These are phyloP conservation scores for Suillus decipiens DNA, from an alignment of 768 basidiomycete genomes.

Conservation along the genomic window DNA sequence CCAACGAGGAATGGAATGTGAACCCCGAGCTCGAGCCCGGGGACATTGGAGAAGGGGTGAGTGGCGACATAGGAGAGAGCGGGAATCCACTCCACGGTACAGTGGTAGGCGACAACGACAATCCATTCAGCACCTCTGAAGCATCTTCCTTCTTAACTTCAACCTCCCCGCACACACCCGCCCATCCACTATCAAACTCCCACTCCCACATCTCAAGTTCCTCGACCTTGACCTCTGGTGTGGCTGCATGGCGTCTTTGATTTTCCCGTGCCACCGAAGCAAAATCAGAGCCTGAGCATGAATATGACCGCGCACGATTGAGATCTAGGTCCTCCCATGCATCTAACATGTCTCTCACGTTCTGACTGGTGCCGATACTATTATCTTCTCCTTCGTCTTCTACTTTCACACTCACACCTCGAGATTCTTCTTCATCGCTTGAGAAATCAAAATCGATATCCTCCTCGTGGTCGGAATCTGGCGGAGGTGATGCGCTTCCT, in stretches of 20 bases:
- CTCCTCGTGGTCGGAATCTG: slow-evolving; percentile 52
- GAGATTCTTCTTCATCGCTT: slow-evolving; percentile 6
- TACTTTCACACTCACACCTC: slow-evolving; percentile 17
- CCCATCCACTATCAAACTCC: slow-evolving; percentile 35
- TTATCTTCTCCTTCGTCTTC: slow-evolving; percentile 26
- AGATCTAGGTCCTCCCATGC: slow-evolving; percentile 68
- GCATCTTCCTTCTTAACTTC: slow-evolving; percentile 46
- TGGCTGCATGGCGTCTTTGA: slow-evolving; percentile 28
- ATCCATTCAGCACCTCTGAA: slow-evolving; percentile 8
- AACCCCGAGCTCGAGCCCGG: slow-evolving; percentile 17
- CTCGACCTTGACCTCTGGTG: slow-evolving; percentile 44
- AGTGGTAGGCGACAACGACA: slow-evolving; percentile 1
- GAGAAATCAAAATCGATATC: slow-evolving; percentile 43
- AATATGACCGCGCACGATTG: slow-evolving; percentile 10
- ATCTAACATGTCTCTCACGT: slow-evolving; percentile 65
- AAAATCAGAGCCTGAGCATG: neutral
- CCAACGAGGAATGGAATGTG: slow-evolving; percentile 16
- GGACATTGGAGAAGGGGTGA: slow-evolving; percentile 18
- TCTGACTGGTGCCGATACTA: slow-evolving; percentile 50
- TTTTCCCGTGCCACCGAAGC: slow-evolving; percentile 19
- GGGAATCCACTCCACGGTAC: slow-evolving; percentile 14
- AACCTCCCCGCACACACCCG: slow-evolving; percentile 31
- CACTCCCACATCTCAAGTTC: slow-evolving; percentile 40
- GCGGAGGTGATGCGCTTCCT: slow-evolving; percentile 67
- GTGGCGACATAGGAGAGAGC: slow-evolving; percentile 23